Base-by-base conservation (phyloP, 768 basidiomycete species). In the Amyloporia xantha region DNA sequence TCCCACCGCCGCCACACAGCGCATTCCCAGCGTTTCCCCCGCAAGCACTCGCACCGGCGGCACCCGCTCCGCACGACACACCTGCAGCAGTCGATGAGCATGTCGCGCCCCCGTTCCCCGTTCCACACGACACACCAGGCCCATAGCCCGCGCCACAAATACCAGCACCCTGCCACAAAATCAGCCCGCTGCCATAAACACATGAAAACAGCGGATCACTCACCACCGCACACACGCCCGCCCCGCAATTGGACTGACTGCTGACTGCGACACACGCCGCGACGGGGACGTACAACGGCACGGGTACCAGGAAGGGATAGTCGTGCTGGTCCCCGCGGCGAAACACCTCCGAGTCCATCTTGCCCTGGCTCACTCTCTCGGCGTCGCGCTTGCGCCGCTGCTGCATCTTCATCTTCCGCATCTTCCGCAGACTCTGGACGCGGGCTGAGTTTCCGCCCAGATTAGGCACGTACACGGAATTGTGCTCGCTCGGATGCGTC, bases 401-500 rank as follows among this genome's bases (percentile, higher is more conserved):
- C 23, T 50, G 51, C 15, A 62, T 41, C 62, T 69, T 66, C 46
- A 52, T 54, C 21, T 42, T 44, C 15, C 68, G 58, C 2, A 36
- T 37, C 43, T 51, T 49, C 24, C 62, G 64, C 17, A 55, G 56
- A 4, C 49, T 44, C 33, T 64, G 59, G 49, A 49, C 52, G 24
- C 36, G 6, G 25, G 6, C 17, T 30, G 44, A 5, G 6, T 33
- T 4, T 26, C n/a, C 42, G 42, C 42, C 42, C 19, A 58, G 62
- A n/a, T 66, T 61, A 23, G 65, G 65, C 1, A 77, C 44, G 25
- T 36, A 30, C n/a, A 36, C 64, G 1, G 73, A 66, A 49, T 77
- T 76, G 56, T 82, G 79, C 41, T 77, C 67, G 53, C 77, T 78
- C 1, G 81, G 74, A 54, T 82, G 79, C 1, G 79, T 81, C 1